Evolutionary conservation across 2,329 filamentous ascomycete species (phyloP).

Genomic region (Gaeumannomyces tritici): DNA sequence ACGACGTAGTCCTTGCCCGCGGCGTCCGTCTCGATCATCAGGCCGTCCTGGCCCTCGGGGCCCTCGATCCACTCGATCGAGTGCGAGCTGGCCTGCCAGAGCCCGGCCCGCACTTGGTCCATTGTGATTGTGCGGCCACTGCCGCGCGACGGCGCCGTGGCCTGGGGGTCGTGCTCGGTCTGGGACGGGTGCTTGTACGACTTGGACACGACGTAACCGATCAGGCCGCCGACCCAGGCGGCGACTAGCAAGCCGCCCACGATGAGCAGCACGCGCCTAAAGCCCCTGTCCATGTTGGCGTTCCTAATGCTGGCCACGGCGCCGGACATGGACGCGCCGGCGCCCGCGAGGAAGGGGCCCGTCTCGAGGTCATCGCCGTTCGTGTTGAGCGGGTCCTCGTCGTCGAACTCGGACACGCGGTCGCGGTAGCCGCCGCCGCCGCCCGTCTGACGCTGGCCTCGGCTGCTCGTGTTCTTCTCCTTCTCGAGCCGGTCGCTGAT

Average conservation of each 20-base stretch:
- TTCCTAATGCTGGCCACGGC: conserved; percentile 32
- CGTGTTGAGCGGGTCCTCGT: conserved; percentile 36
- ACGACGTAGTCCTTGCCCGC: conserved; percentile 65
- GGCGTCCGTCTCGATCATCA: conserved; percentile 66
- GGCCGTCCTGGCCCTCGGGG: conserved; percentile 67
- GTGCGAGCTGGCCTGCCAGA: conserved; percentile 55
- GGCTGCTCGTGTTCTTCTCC: not conserved
- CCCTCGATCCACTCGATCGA: conserved; percentile 70
- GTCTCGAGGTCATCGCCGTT: conserved; percentile 38
- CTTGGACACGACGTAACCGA: conserved; percentile 55
- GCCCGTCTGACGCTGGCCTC: conserved; percentile 2
- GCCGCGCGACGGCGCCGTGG: conserved; percentile 44
- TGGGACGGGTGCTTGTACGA: conserved; percentile 55
- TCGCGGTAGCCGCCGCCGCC: conserved; percentile 9
- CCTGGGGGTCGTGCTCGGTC: conserved; percentile 58
- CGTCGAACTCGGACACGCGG: conserved; percentile 27
- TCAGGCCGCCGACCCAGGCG: conserved; percentile 60
- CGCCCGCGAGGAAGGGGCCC: conserved; percentile 38
- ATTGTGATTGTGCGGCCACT: conserved; percentile 65
- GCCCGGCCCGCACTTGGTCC: conserved; percentile 57
- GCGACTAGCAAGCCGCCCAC: conserved; percentile 50
- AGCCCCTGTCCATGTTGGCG: conserved; percentile 48
- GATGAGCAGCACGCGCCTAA: conserved; percentile 54
- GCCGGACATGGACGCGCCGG: conserved; percentile 18
- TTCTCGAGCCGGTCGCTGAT: conserved; percentile 46